Base-by-base conservation (phyloP, 148 eudicot species). In the Nepenthes gracilis region DNA sequence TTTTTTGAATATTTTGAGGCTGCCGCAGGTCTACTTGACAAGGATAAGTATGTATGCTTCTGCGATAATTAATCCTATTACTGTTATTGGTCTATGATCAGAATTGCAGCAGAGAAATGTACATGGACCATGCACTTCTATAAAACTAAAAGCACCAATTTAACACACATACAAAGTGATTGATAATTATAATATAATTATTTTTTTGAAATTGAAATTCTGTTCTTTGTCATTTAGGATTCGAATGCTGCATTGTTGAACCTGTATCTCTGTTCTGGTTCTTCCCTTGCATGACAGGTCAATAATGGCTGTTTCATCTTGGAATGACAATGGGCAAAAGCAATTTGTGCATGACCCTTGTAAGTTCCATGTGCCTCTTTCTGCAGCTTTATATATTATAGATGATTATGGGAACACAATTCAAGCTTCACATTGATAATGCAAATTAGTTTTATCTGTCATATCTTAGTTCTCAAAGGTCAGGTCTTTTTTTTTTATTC, bases 241-340 rank as follows among this genome's bases (percentile, higher is more conserved):
- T 40, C 8, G 8, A 40, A 40, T 40, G 45, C 45, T 40, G 12
- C 15, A 49, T n/a, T 49, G 2, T 49, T 11, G 53, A 10, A 10
- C 12, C 11, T 5, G 13, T 5, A 10, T 49, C 13, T 11, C 11
- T 49, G 53, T 49, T 49, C 13, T 49, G 12, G 6, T 49, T 49
- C n/a, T 2, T 49, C 53, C 12, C 15, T 8, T 40, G 8, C 45
- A 40, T 40, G 43, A 56, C 38, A 93, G 99, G 75, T 88, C 99
- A 59, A 86, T 93, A 59, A 84, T 93, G 91, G 99, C 99, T 61
- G 88, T 93, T 65, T 93, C 99, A 59, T 93, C 99, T 38, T 93
- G 99, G 99, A 93, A 93, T 78, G 99, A 93, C 74, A 93, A 93
- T 74, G 99, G 99, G 59, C 99, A 93, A 70, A 88, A 73, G 83